phyloP scores from a whole-genome alignment of 164 flowering plant genomes.

The Umbilicus rupestris region DNA sequence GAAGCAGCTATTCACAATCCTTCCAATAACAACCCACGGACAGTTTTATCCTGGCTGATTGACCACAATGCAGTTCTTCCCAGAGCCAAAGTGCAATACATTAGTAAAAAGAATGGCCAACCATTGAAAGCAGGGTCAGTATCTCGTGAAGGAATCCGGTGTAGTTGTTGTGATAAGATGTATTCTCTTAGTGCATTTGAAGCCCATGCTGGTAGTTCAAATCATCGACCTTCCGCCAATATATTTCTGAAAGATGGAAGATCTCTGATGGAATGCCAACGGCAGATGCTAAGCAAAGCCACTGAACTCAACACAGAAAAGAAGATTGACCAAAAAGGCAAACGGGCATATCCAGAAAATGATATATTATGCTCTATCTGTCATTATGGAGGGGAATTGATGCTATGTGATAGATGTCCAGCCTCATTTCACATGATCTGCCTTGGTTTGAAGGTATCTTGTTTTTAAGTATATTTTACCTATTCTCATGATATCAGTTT shows the following conservation, averaged over 20 bases:
- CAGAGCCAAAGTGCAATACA: slow-evolving; percentile 45
- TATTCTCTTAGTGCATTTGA: slow-evolving; percentile 44
- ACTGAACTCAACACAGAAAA: slow-evolving; percentile 10
- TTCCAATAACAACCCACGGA: slow-evolving; percentile 30
- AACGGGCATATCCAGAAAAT: slow-evolving; percentile 17
- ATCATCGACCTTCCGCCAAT: slow-evolving; percentile 38
- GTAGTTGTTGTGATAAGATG: slow-evolving; percentile 59
- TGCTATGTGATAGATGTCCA: slow-evolving; percentile 81
- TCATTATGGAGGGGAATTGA: slow-evolving; percentile 66
- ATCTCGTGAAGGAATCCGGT: slow-evolving; percentile 67
- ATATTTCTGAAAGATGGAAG: slow-evolving; percentile 74
- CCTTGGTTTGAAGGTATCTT: slow-evolving; percentile 55
- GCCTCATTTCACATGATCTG: slow-evolving; percentile 70
- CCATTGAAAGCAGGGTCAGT: slow-evolving; percentile 42
- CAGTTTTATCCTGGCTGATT: slow-evolving; percentile 70
- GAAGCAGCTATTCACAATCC: slow-evolving; percentile 22
- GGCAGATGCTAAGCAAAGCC: slow-evolving; percentile 21
- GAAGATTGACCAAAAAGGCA: slow-evolving; percentile 15
- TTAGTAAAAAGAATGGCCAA: slow-evolving; percentile 15
- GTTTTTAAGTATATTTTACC: slow-evolving; percentile 1
- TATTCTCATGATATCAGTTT: neutral
- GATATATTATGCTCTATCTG: slow-evolving; percentile 72
- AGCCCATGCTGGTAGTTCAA: slow-evolving; percentile 58
- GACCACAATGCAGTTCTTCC: slow-evolving; percentile 58
- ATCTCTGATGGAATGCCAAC: slow-evolving; percentile 69